Base-by-base conservation (phyloP, 2,329 filamentous ascomycete species). In the Exutisphaerella laricina region DNA sequence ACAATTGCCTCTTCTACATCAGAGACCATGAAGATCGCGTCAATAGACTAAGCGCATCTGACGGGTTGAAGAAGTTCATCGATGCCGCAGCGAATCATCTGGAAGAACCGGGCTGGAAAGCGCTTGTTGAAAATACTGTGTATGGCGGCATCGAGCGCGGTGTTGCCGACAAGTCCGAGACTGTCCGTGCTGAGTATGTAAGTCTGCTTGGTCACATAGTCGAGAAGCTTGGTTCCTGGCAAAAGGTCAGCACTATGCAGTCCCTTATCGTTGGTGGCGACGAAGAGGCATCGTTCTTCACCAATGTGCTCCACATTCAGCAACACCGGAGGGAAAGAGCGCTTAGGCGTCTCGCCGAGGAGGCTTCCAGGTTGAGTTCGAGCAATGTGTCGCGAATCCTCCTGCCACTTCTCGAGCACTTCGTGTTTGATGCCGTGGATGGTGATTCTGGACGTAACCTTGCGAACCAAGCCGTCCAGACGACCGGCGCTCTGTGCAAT, bases 371-470 rank as follows among this genome's bases (percentile, higher is more conserved):
- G 36, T 70, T 98, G 46, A 77, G 77, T 48, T 85, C 86, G 57
- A 79, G 80, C 39, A 94, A 94, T 57, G 74, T 94, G 50, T 82
- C 83, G 45, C 83, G 90, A 13, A 85, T 96, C 58, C 87, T 97
- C 60, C 78, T 98, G 29, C 94, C 92, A 1, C 72, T 98, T 14
- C 73, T 97, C 7, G 92, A 98, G 60, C 89, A 96, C 61, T 97
- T 96, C 59, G 83, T 96, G 17, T 90, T 95, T 59, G 84, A 88
- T 45, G 80, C 84, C 46, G 79, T 78, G 4, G 85, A 88, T 35
- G 88, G 95, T 61, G 88, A 80, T 47, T 71, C 69, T 34, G 74
- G 88, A 25, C 85, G 94, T 54, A 90, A 88, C 37, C 73, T 97
- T 40, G 82, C 88, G 37, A 88, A 88, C 12, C 88, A 96, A 63